phyloP scores from a whole-genome alignment of 306 rosid genomes.

The Citrullus mucosospermus region DNA sequence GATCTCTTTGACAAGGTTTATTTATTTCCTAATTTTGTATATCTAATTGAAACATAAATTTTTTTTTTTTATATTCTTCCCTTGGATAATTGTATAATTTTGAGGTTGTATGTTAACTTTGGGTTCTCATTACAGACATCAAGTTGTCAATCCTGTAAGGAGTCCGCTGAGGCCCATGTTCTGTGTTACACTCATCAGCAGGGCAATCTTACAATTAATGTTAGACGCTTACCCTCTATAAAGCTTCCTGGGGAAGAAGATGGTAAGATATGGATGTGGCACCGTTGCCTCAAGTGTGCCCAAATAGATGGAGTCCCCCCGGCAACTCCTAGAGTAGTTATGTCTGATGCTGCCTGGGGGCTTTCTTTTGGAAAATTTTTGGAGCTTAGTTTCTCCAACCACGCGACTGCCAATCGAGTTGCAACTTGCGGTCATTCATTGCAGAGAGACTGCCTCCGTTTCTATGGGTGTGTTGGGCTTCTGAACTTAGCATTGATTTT shows the following conservation, averaged over 20 bases:
- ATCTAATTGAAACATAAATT: neutral
- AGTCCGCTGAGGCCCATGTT: constrained; percentile 66
- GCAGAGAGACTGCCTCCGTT: constrained; percentile 97
- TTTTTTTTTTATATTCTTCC: neutral
- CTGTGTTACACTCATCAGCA: constrained; percentile 78
- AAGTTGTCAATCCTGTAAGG: constrained; percentile 67
- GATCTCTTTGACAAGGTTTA: constrained; percentile 76
- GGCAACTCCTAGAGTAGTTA: constrained; percentile 84
- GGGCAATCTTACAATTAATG: constrained; percentile 94
- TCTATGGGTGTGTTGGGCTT: constrained; percentile 55
- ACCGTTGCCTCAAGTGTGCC: constrained; percentile 83
- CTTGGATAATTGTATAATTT: neutral
- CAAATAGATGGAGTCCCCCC: constrained; percentile 84
- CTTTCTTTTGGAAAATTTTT: constrained; percentile 96
- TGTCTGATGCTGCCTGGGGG: constrained; percentile 99
- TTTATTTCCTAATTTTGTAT: neutral
- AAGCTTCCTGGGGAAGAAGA: constrained; percentile 84
- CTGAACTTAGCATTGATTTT: constrained; percentile 6
- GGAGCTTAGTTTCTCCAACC: constrained; percentile 97
- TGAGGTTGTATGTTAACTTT: neutral
- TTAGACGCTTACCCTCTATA: constrained; percentile 58
- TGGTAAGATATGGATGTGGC: constrained; percentile 99
- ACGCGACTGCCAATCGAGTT: constrained; percentile 96
- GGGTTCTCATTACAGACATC: constrained; percentile 36
- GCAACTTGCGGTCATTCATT: constrained; percentile 97